A percentile compares a stretch with the other conserved stretches of the same genome.
phyloP scores from a whole-genome alignment of 331 rosid genomes.

The Rosa hybrid region DNA sequence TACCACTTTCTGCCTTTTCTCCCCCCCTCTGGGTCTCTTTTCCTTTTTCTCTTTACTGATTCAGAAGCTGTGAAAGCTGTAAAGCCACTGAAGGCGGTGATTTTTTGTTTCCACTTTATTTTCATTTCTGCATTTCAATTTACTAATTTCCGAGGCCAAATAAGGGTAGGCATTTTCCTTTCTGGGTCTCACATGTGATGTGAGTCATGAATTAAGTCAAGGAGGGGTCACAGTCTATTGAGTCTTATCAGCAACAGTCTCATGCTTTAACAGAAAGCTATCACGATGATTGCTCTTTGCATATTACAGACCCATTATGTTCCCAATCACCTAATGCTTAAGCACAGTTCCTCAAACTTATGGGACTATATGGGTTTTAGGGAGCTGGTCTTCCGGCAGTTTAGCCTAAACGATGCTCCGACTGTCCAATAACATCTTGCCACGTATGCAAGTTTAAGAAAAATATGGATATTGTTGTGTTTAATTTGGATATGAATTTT shows the following conservation, averaged over 20 bases:
- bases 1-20: background rate
- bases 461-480: too few relatives aligned
- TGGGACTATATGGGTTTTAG: background rate
- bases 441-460: too few relatives aligned
- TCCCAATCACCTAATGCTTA: background rate
- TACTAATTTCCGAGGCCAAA: background rate
- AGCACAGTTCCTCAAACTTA: background rate
- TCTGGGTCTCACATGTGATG: background rate
- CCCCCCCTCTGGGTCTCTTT: background rate
- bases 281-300: slow-evolving; percentile 19
- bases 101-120: background rate
- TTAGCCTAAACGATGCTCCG: too few relatives aligned
- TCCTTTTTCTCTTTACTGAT: background rate
- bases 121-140: background rate
- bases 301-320: background rate
- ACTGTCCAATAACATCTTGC: too few relatives aligned
- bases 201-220: background rate
- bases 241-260: slow-evolving; percentile 1
- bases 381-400: too few relatives aligned
- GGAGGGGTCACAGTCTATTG: background rate
- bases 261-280: slow-evolving; percentile 37
- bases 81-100: slow-evolving; percentile 31
- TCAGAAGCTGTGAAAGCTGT: slow-evolving; percentile 17
- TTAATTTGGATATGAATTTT: too few relatives aligned
- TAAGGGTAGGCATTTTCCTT: background rate